phyloP scores from a whole-genome alignment of 768 basidiomycete species.

The Suillus occidentalis region DNA sequence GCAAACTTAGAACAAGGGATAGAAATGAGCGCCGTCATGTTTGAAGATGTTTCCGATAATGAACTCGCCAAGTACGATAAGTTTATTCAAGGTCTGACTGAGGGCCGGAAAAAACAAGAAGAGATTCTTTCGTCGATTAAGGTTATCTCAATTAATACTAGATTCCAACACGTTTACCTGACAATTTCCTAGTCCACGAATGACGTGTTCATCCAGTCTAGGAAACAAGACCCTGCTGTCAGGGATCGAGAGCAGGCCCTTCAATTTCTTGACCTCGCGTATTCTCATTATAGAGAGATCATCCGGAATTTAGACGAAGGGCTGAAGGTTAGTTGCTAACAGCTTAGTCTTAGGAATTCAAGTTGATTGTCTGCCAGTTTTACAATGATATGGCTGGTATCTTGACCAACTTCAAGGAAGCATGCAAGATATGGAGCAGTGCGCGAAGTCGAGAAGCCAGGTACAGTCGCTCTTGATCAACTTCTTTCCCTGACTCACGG shows the following conservation, averaged over 20 bases:
- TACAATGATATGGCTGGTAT: slow-evolving; percentile 84
- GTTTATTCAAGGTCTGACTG: slow-evolving; percentile 59
- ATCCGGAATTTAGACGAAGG: slow-evolving; percentile 85
- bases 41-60: slow-evolving; percentile 78
- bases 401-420: slow-evolving; percentile 70
- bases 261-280: slow-evolving; percentile 80
- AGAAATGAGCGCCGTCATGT: slow-evolving; percentile 82
- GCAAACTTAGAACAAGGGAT: slow-evolving; percentile 62
- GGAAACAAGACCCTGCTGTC: slow-evolving; percentile 73
- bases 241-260: slow-evolving; percentile 81
- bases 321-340: slow-evolving; percentile 54
- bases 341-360: not conserved
- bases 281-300: slow-evolving; percentile 87
- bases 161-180: not conserved
- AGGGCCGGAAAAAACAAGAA: slow-evolving; percentile 59
- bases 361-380: slow-evolving; percentile 52
- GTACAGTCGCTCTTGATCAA: slow-evolving; percentile 42
- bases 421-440: slow-evolving; percentile 73
- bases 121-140: slow-evolving; percentile 65
- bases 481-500: not conserved
- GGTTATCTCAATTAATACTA: slow-evolving; percentile 42
- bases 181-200: slow-evolving; percentile 54
- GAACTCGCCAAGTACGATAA: slow-evolving; percentile 82
- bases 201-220: slow-evolving; percentile 69
- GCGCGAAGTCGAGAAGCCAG: slow-evolving; percentile 72